phyloP scores from a whole-genome alignment of 805 yeast species.

The Kazachstania kunashirensis region DNA sequence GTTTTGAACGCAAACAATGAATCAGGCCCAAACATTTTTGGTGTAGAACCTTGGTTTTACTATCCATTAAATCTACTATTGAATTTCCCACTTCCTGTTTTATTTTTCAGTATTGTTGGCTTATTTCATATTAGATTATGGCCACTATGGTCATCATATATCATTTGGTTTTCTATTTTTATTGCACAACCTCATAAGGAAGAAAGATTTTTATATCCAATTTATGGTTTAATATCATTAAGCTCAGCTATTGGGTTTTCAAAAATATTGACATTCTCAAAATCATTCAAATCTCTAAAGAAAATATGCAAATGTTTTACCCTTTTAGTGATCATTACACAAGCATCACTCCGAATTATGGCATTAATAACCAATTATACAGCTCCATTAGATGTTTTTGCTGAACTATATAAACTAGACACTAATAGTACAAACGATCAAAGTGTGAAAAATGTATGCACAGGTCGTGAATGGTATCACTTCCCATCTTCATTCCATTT shows the following conservation, averaged over 20 bases:
- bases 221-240: slow-evolving; percentile 59
- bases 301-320: slow-evolving; percentile 10
- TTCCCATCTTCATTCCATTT: slow-evolving; percentile 82
- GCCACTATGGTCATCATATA: slow-evolving; percentile 39
- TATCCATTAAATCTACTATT: slow-evolving; percentile 59
- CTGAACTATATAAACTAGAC: slow-evolving; percentile 18
- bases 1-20: slow-evolving; percentile 54
- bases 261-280: slow-evolving; percentile 11
- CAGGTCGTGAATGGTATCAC: slow-evolving; percentile 95
- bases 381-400: slow-evolving; percentile 59
- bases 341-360: slow-evolving; percentile 43
- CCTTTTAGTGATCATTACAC: slow-evolving; percentile 11
- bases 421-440: slow-evolving; percentile 9
- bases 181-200: slow-evolving; percentile 81
- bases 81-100: slow-evolving; percentile 51
- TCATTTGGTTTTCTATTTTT: slow-evolving; percentile 62
- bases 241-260: slow-evolving; percentile 47
- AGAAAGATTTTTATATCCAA: slow-evolving; percentile 81
- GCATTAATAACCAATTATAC: slow-evolving; percentile 59
- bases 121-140: slow-evolving; percentile 19
- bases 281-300: slow-evolving; percentile 6
- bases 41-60: slow-evolving; percentile 69
- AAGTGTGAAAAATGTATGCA: slow-evolving; percentile 48
- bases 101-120: slow-evolving; percentile 26
- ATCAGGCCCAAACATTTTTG: slow-evolving; percentile 86